Conservation (phyloP, 371 early-diverging fungal genomes). For the Gilbertella persicaria region DNA sequence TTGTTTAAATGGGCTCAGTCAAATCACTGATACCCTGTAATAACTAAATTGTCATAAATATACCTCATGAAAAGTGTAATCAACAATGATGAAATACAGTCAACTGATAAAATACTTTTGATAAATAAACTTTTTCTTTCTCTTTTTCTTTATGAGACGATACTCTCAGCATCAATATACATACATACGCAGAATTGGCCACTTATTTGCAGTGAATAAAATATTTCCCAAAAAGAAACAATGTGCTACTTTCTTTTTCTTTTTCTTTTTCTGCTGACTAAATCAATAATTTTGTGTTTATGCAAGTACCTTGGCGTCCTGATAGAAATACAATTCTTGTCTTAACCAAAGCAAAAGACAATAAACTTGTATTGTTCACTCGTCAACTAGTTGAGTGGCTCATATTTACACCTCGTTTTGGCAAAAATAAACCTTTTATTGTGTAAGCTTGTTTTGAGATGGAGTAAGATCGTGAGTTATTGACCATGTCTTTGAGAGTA, state of each 20-base stretch:
- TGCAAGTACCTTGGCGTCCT: constrained; percentile 36
- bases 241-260: neutral
- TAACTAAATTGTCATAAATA: no score
- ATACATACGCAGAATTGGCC: no score
- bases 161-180: no score
- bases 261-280: neutral
- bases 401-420: constrained; percentile 51
- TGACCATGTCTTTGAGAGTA: neutral
- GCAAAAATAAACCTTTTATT: constrained; percentile 57
- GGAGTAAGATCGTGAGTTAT: neutral
- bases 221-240: no score
- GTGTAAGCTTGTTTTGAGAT: constrained; percentile 46
- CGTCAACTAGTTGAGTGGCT: constrained; percentile 80
- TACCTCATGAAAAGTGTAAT: no score
- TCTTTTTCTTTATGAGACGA: no score
- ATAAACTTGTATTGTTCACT: constrained; percentile 69
- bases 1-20: no score
- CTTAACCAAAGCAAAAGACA: constrained; percentile 86
- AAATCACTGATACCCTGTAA: no score
- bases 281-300: neutral
- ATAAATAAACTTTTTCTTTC: no score
- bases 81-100: no score
- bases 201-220: no score
- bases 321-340: constrained; percentile 68
- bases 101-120: no score